phyloP scores from a whole-genome alignment of 2,329 filamentous ascomycete genomes.

The Penicillium occitanis region DNA sequence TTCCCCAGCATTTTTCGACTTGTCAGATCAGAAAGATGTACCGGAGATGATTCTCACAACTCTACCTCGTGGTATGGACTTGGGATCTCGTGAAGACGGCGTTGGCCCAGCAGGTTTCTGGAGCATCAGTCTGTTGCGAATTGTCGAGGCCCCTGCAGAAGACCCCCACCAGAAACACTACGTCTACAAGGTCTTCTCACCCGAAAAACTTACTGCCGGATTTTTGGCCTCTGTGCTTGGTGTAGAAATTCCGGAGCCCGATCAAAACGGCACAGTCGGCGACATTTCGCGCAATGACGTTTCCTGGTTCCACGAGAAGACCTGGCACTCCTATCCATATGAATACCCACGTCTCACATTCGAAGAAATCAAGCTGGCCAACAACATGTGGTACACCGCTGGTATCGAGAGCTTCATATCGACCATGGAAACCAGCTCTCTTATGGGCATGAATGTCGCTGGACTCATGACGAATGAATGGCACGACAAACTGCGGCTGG shows the following conservation, averaged over 20 bases:
- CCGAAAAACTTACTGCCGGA: conserved; percentile 45
- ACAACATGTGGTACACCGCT: conserved; percentile 56
- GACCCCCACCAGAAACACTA: conserved; percentile 46
- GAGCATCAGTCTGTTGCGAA: conserved; percentile 73
- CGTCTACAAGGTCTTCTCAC: conserved; percentile 68
- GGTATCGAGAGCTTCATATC: conserved; percentile 91
- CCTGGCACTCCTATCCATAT: conserved; percentile 83
- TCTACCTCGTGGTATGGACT: conserved; percentile 56
- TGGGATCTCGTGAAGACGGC: conserved; percentile 48
- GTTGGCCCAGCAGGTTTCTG: conserved; percentile 78
- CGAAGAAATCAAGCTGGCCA: conserved; percentile 69
- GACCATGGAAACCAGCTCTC: conserved; percentile 92
- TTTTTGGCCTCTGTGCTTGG: conserved; percentile 55
- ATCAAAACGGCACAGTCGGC: conserved; percentile 31
- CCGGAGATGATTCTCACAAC: conserved; percentile 83
- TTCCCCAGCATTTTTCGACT: conserved; percentile 70
- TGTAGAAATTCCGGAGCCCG: conserved; percentile 32
- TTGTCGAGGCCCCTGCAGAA: conserved; percentile 57
- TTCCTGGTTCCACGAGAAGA: conserved; percentile 73
- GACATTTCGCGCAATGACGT: conserved; percentile 50
- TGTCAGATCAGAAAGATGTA: conserved; percentile 53
- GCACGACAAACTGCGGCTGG: conserved; percentile 12
- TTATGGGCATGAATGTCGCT: conserved; percentile 72
- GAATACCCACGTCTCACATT: conserved; percentile 83
- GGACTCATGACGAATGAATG: conserved; percentile 52